phyloP scores from a whole-genome alignment of 192 early-diverging fungal species.

The Coemansia sp. region DNA sequence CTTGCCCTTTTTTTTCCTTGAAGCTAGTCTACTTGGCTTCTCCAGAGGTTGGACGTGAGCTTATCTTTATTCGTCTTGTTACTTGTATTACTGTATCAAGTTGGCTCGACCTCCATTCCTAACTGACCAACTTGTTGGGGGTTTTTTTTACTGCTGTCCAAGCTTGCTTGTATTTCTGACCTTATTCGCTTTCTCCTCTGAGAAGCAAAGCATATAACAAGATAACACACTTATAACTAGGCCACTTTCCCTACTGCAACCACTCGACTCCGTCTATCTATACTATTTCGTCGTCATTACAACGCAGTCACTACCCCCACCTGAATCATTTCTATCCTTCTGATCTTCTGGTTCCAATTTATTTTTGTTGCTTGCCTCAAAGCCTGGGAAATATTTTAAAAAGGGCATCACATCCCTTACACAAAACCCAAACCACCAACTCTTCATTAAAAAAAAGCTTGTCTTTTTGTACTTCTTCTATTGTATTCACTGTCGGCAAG shows the following conservation, averaged over 20 bases:
- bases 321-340: slow-evolving; percentile 1
- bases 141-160: slow-evolving; percentile 15
- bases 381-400: not conserved
- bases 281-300: not conserved
- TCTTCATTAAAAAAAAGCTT: too few relatives aligned
- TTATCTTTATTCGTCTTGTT: not conserved
- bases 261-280: not conserved
- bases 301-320: not conserved
- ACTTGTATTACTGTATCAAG: slow-evolving; percentile 5
- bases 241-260: not conserved
- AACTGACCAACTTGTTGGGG: not conserved
- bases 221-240: not conserved
- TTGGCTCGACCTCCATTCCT: slow-evolving; percentile 17
- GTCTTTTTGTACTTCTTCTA: not conserved
- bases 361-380: not conserved
- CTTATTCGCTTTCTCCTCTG: not conserved
- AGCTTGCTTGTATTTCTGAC: slow-evolving; percentile 5
- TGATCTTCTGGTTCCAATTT: not conserved
- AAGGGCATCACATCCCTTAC: not conserved
- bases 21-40: not conserved
- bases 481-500: not conserved
- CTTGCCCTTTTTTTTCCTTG: not conserved
- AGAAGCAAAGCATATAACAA: not conserved
- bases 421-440: not conserved
- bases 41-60: not conserved